These are phyloP conservation scores for Sechiopsis laciniata DNA, from an alignment of 306 rosid genomes.

Conservation along the genomic window DNA sequence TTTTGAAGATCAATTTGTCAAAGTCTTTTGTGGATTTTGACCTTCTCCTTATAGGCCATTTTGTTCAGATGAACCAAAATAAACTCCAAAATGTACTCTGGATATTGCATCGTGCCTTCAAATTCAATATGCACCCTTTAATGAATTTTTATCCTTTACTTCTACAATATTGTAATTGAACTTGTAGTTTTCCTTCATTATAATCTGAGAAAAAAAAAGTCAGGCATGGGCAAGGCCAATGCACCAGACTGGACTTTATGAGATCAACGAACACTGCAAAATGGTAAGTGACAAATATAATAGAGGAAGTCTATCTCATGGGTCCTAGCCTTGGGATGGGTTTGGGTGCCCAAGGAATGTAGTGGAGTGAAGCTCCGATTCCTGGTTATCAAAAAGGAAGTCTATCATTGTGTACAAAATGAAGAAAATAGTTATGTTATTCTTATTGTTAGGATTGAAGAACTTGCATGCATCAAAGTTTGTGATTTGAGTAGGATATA, in stretches of 20 bases:
- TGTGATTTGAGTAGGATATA: conserved; percentile 13
- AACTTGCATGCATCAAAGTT: background rate
- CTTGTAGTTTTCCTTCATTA: background rate
- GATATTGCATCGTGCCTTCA: background rate
- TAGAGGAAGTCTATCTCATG: background rate
- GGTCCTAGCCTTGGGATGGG: too few relatives aligned
- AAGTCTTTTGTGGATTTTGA: background rate
- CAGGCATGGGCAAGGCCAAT: background rate
- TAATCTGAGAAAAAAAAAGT: background rate
- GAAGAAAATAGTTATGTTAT: background rate
- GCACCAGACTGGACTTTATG: conserved; percentile 4
- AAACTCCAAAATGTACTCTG: background rate
- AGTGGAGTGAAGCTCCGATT: too few relatives aligned
- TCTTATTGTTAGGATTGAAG: background rate
- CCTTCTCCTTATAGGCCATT: background rate
- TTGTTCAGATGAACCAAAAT: background rate
- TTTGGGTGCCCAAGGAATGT: too few relatives aligned
- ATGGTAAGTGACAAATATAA: background rate
- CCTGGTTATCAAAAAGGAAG: too few relatives aligned
- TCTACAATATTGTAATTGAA: too few relatives aligned
- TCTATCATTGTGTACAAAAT: too few relatives aligned
- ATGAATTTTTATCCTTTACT: background rate
- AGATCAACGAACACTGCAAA: background rate
- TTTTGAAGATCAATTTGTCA: background rate
- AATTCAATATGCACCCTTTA: background rate